phyloP scores from a whole-genome alignment of 495 filamentous ascomycete genomes.

The Penicillium malachiteum region DNA sequence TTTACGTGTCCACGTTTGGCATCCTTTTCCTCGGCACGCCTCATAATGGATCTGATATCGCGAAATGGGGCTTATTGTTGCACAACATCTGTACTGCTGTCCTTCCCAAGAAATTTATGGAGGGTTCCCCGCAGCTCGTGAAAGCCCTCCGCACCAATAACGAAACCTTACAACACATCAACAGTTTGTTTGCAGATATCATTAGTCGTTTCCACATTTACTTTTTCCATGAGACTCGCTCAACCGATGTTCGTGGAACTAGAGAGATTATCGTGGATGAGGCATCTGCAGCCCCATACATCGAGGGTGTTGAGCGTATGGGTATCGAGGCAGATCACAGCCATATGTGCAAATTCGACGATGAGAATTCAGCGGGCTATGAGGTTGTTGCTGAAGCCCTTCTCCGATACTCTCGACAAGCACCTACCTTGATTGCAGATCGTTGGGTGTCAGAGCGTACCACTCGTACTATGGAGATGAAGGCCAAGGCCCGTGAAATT shows the following conservation, averaged over 20 bases:
- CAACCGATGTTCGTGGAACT: slow-evolving; percentile 62
- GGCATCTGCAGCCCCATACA: slow-evolving; percentile 68
- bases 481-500: slow-evolving; percentile 40
- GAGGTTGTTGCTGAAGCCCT: slow-evolving; percentile 70
- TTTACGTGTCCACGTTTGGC: slow-evolving; percentile 81
- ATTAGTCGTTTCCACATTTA: slow-evolving; percentile 70
- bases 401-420: slow-evolving; percentile 63
- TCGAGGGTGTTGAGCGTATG: slow-evolving; percentile 72
- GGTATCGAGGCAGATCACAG: slow-evolving; percentile 82
- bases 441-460: slow-evolving; percentile 66
- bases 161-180: slow-evolving; percentile 80
- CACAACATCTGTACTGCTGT: slow-evolving; percentile 71
- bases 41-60: slow-evolving; percentile 74
- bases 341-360: slow-evolving; percentile 85
- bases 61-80: slow-evolving; percentile 72
- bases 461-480: slow-evolving; percentile 44
- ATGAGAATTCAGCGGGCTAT: slow-evolving; percentile 69
- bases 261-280: slow-evolving; percentile 70
- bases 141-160: slow-evolving; percentile 73
- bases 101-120: slow-evolving; percentile 67
- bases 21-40: slow-evolving; percentile 88
- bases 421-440: slow-evolving; percentile 54
- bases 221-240: slow-evolving; percentile 69
- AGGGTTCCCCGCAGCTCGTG: slow-evolving; percentile 67
- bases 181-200: slow-evolving; percentile 70